Conservation (phyloP, 306 rosid species). For the Cicer cuneatum region DNA sequence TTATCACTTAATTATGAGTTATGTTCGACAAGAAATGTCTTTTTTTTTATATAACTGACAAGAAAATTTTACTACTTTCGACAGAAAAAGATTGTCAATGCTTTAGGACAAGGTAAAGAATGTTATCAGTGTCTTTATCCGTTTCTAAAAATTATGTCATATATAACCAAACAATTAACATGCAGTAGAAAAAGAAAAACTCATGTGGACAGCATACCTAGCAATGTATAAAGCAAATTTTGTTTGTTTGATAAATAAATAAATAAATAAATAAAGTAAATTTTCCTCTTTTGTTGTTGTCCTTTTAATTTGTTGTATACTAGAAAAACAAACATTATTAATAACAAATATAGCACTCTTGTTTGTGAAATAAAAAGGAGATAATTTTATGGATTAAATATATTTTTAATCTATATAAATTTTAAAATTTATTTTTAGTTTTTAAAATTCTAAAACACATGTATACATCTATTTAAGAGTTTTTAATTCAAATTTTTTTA, state of each 20-base stretch:
- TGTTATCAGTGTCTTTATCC: constrained; percentile 10
- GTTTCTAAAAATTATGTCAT: constrained; percentile 9
- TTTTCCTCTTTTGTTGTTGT: not conserved
- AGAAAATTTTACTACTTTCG: not conserved
- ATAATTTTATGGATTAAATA: not conserved
- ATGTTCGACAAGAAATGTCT: not conserved
- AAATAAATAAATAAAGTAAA: no score
- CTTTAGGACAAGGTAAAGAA: constrained; percentile 35
- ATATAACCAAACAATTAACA: constrained; percentile 5
- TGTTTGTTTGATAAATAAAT: not conserved
- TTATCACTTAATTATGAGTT: not conserved
- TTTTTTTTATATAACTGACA: no score
- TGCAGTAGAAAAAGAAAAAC: constrained; percentile 18
- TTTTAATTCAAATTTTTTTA: no score
- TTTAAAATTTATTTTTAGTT: no score
- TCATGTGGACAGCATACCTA: constrained; percentile 36
- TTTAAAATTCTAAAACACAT: no score
- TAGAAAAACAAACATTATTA: not conserved
- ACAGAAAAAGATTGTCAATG: not conserved
- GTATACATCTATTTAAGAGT: no score
- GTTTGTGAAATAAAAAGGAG: not conserved
- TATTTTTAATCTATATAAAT: no score
- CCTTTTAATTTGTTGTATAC: constrained; percentile 3
- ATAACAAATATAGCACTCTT: not conserved
- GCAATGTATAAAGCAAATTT: constrained; percentile 18